Evolutionary conservation across 768 basidiomycete genomes (phyloP).

Genomic region (Tylopilus subfusipes): DNA sequence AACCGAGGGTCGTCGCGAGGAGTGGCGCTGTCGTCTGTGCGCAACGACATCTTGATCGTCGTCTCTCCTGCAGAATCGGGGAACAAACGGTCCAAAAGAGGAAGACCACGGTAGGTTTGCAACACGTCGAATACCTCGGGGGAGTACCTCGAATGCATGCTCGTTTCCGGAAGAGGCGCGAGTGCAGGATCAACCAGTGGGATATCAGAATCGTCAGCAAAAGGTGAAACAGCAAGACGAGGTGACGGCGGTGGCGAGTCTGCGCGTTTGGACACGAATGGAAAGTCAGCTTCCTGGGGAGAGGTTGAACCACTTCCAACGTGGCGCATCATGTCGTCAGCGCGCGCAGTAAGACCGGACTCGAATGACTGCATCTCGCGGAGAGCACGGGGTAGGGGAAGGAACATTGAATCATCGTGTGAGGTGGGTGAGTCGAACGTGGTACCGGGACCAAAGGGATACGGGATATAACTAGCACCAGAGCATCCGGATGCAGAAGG

Average conservation of each 20-base stretch:
- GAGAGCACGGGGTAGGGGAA: slow-evolving; percentile 52
- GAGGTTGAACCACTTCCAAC: slow-evolving; percentile 14
- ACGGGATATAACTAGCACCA: slow-evolving; percentile 31
- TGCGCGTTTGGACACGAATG: background rate
- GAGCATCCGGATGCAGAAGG: slow-evolving; percentile 26
- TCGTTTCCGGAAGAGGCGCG: slow-evolving; percentile 44
- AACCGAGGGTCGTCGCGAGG: slow-evolving; percentile 88
- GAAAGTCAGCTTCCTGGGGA: background rate
- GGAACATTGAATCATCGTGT: slow-evolving; percentile 39
- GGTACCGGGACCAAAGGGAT: slow-evolving; percentile 66
- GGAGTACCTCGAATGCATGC: slow-evolving; percentile 60
- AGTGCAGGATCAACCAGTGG: slow-evolving; percentile 26
- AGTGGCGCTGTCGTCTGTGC: slow-evolving; percentile 61
- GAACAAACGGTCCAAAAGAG: slow-evolving; percentile 63
- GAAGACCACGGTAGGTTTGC: slow-evolving; percentile 76
- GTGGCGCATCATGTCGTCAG: slow-evolving; percentile 34
- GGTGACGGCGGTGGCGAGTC: slow-evolving; percentile 18
- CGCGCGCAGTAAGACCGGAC: slow-evolving; percentile 72
- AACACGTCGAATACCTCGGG: slow-evolving; percentile 77
- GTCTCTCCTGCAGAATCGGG: slow-evolving; percentile 55
- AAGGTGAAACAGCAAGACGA: slow-evolving; percentile 25
- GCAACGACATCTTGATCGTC: slow-evolving; percentile 69
- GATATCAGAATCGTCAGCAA: slow-evolving; percentile 30
- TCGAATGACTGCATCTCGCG: slow-evolving; percentile 89
- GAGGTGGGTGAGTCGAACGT: slow-evolving; percentile 57